Percentiles rank a stretch among this genome's conserved stretches.
Evolutionary conservation across 345 rosid species (phyloP).

Genomic region (Xanthoceras sorbifolium): DNA sequence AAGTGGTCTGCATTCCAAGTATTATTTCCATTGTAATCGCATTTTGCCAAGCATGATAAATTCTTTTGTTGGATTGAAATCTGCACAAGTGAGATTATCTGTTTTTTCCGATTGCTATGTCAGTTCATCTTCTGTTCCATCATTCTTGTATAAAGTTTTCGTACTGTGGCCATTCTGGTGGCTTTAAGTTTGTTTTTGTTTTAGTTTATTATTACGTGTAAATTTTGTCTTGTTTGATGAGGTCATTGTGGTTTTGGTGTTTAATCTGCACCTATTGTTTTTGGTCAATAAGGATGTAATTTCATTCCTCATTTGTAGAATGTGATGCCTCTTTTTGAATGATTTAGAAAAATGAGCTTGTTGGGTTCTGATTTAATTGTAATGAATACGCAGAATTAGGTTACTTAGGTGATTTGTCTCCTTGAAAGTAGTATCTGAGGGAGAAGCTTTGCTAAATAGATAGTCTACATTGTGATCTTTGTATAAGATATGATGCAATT

Average conservation of each 20-base stretch:
- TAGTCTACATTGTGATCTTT: not conserved
- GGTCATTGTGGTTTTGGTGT: not conserved
- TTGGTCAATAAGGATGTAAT: not conserved
- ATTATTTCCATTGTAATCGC: not conserved
- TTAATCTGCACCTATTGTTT: not conserved
- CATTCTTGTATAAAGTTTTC: not conserved
- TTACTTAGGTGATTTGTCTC: not conserved
- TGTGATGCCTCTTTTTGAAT: not conserved
- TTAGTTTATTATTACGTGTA: not conserved
- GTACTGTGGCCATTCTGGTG: not conserved
- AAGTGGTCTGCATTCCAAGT: not conserved
- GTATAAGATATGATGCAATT: not conserved
- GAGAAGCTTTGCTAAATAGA: not conserved
- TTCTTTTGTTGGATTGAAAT: not conserved
- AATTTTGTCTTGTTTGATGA: not conserved
- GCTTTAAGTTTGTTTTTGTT: not conserved
- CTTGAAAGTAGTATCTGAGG: not conserved
- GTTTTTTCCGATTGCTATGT: conserved; percentile 5
- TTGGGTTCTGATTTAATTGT: not conserved
- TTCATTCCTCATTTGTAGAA: not conserved
- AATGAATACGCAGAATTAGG: not conserved
- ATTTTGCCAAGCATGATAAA: not conserved
- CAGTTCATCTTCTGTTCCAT: not conserved
- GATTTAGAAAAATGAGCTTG: not conserved
- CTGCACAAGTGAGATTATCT: not conserved